phyloP scores from a whole-genome alignment of 2,329 filamentous ascomycete genomes.

The Penicillium digitatum region DNA sequence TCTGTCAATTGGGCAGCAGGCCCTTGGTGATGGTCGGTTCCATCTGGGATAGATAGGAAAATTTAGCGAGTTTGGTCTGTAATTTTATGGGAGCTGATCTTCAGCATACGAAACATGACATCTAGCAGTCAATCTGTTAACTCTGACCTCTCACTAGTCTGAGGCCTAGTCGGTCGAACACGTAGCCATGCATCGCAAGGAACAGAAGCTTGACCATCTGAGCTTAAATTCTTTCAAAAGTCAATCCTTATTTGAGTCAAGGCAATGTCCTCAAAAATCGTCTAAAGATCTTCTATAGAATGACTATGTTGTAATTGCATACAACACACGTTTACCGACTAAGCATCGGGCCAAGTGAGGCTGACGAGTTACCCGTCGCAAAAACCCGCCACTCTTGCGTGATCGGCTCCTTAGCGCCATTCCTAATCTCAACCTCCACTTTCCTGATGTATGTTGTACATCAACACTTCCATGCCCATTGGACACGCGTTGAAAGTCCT shows the following conservation, averaged over 20 bases:
- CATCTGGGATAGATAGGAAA: slow-evolving; percentile 15
- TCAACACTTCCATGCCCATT: not conserved
- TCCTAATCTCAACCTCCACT: slow-evolving; percentile 21
- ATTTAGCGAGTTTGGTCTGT: slow-evolving; percentile 15
- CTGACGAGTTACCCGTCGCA: slow-evolving; percentile 10
- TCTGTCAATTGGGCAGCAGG: slow-evolving; percentile 47
- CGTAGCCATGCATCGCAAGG: too few relatives aligned
- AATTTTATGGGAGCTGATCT: slow-evolving; percentile 17
- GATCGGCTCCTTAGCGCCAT: slow-evolving; percentile 25
- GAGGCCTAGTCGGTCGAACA: not conserved
- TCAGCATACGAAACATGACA: slow-evolving; percentile 12
- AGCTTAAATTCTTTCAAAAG: not conserved
- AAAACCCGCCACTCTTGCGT: slow-evolving; percentile 27
- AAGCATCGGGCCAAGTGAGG: not conserved
- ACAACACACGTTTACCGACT: not conserved
- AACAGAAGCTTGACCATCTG: not conserved
- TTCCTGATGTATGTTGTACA: not conserved
- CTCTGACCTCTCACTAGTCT: not conserved
- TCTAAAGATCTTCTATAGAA: not conserved
- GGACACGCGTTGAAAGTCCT: not conserved
- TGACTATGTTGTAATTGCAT: not conserved
- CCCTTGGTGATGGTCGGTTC: slow-evolving; percentile 26
- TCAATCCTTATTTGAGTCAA: not conserved
- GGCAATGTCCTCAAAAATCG: not conserved
- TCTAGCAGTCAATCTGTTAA: not conserved